Evolutionary conservation across 441 rosid genomes (phyloP).

Genomic region (Macaranga tanarius): DNA sequence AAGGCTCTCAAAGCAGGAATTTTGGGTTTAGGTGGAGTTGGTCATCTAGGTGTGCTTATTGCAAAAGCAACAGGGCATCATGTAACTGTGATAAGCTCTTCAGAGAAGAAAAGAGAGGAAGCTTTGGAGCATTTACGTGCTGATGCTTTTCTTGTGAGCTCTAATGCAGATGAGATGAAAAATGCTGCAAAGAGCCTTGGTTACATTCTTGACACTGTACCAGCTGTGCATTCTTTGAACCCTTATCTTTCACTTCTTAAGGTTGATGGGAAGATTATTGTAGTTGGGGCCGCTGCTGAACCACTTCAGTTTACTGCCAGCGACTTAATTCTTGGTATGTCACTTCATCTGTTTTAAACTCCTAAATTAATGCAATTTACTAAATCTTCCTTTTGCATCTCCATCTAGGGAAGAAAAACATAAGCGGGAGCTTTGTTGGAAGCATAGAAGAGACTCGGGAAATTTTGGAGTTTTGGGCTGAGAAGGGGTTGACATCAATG

Average conservation of each 20-base stretch:
- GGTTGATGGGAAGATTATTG: constrained; percentile 39
- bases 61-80: constrained; percentile 55
- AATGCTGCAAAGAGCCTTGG: constrained; percentile 37
- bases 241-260: constrained; percentile 39
- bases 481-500: constrained; percentile 38
- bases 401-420: constrained; percentile 35
- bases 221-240: constrained; percentile 38
- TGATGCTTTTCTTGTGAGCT: constrained; percentile 41
- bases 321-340: constrained; percentile 32
- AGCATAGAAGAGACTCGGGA: constrained; percentile 45
- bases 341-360: neutral
- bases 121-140: constrained; percentile 43
- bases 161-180: constrained; percentile 33
- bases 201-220: constrained; percentile 46
- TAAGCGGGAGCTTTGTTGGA: constrained; percentile 41
- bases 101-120: constrained; percentile 43
- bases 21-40: constrained; percentile 53
- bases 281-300: constrained; percentile 38
- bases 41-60: constrained; percentile 43
- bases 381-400: neutral
- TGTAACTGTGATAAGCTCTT: constrained; percentile 52
- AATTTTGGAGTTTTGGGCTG: constrained; percentile 39
- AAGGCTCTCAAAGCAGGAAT: constrained; percentile 35
- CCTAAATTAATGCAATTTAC: neutral
- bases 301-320: constrained; percentile 35